These are phyloP conservation scores for Rhodotorula babjevae DNA, from an alignment of 768 basidiomycete species.

Conservation along the genomic window DNA sequence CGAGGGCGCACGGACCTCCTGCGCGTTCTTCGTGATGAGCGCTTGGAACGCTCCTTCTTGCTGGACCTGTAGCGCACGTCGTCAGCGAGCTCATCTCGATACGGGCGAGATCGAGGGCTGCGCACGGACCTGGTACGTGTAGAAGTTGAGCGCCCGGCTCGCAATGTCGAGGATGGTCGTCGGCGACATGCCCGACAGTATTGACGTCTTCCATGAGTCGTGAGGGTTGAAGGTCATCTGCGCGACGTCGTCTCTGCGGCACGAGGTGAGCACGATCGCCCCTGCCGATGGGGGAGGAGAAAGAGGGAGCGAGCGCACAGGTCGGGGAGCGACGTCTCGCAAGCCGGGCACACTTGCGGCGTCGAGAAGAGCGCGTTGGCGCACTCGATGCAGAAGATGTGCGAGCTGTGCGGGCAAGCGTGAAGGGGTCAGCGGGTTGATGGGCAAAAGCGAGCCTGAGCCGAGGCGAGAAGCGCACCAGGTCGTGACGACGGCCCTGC, in stretches of 20 bases:
- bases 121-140: conserved; percentile 6
- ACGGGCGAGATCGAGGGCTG: too few species aligned
- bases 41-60: conserved; percentile 36
- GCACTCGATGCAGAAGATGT: conserved; percentile 43
- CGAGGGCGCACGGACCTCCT: conserved; percentile 12
- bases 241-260: conserved; percentile 32
- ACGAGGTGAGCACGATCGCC: not conserved
- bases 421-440: too few species aligned
- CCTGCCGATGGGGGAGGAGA: not conserved
- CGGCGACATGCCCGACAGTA: conserved; percentile 39
- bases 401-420: conserved; percentile 29
- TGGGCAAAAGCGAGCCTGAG: not conserved
- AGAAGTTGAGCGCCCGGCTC: conserved; percentile 39
- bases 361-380: conserved; percentile 41
- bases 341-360: conserved; percentile 39
- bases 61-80: conserved; percentile 9
- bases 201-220: conserved; percentile 39
- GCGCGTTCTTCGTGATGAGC: conserved; percentile 33
- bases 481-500: conserved; percentile 31
- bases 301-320: conserved; percentile 1
- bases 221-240: conserved; percentile 38
- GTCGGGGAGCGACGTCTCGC: conserved; percentile 39
- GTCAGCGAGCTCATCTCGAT: too few species aligned
- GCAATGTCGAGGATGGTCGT: conserved; percentile 39
- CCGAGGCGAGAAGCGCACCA: conserved; percentile 6